These are phyloP conservation scores for Termitomyces sp. DNA, from an alignment of 768 basidiomycete species.

Conservation along the genomic window DNA sequence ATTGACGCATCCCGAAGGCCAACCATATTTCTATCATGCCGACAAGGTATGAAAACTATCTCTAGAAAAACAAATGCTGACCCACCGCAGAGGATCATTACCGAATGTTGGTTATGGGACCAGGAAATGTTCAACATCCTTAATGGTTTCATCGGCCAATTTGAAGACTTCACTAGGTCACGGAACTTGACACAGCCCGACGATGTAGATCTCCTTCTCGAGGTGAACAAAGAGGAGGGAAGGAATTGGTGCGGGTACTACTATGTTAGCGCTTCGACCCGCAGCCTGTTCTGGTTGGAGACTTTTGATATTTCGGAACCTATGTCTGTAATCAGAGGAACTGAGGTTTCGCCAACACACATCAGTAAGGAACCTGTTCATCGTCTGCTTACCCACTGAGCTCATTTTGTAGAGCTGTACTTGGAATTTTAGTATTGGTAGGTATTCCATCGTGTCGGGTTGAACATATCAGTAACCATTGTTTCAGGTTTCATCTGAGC, in stretches of 20 bases:
- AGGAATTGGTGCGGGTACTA: conserved; percentile 10
- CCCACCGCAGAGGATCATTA: conserved; percentile 7
- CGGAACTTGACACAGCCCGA: background rate
- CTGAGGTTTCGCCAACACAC: background rate
- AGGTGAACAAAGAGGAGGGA: background rate
- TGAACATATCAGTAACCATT: background rate
- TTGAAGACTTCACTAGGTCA: background rate
- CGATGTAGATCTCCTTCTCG: conserved; percentile 9
- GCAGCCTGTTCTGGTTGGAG: conserved; percentile 12
- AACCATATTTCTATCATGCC: conserved; percentile 15
- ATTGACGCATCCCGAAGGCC: conserved; percentile 15
- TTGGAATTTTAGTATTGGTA: conserved; percentile 10
- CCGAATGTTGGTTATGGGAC: conserved; percentile 12
- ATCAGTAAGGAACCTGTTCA: conserved; percentile 1
- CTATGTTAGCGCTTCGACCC: background rate
- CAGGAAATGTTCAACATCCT: background rate
- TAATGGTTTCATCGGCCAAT: background rate
- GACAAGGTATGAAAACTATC: background rate
- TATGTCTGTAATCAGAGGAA: conserved; percentile 4
- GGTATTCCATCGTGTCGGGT: background rate
- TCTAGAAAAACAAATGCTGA: background rate
- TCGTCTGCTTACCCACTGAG: background rate
- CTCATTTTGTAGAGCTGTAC: background rate
- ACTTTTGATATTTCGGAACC: background rate
- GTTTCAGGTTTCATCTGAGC: conserved; percentile 2